Percentiles rank a stretch among this genome's conserved stretches.
Evolutionary conservation across 2,329 filamentous ascomycete genomes (phyloP).

Genomic region (Pseudomassariella vexata): DNA sequence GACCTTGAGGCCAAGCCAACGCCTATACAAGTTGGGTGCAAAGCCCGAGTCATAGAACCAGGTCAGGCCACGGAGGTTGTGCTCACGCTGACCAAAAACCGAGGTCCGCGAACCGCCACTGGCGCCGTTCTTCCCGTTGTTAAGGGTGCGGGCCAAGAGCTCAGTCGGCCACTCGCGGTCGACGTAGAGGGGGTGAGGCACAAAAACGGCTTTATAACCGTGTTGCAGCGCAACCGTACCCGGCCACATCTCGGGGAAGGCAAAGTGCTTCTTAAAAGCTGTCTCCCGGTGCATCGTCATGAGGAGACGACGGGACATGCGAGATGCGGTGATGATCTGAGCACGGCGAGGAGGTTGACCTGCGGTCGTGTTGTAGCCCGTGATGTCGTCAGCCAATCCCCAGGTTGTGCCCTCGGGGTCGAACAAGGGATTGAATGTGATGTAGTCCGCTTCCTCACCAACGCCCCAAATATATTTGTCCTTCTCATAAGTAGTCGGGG

Average conservation of each 20-base stretch:
- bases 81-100: constrained; percentile 77
- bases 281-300: constrained; percentile 89
- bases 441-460: constrained; percentile 83
- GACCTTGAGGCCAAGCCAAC: constrained; percentile 80
- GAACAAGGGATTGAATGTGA: constrained; percentile 88
- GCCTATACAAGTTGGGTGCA: constrained; percentile 70
- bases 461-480: constrained; percentile 85
- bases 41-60: constrained; percentile 93
- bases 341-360: constrained; percentile 67
- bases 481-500: constrained; percentile 67
- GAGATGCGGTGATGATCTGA: constrained; percentile 81
- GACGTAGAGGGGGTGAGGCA: constrained; percentile 81
- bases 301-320: constrained; percentile 75
- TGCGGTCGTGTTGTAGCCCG: constrained; percentile 67
- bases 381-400: constrained; percentile 77
- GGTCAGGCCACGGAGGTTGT: constrained; percentile 79
- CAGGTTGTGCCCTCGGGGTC: constrained; percentile 84
- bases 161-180: constrained; percentile 80
- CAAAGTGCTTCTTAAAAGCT: constrained; percentile 75
- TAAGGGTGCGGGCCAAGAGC: constrained; percentile 74
- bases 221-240: constrained; percentile 83
- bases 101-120: constrained; percentile 67
- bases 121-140: constrained; percentile 69
- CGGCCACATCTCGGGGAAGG: constrained; percentile 97
- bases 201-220: constrained; percentile 87